Evolutionary conservation across 257 asterid genomes (phyloP), one percentile per base, ranked within the genome.

Genomic region (Fraxinus excelsior): DNA sequence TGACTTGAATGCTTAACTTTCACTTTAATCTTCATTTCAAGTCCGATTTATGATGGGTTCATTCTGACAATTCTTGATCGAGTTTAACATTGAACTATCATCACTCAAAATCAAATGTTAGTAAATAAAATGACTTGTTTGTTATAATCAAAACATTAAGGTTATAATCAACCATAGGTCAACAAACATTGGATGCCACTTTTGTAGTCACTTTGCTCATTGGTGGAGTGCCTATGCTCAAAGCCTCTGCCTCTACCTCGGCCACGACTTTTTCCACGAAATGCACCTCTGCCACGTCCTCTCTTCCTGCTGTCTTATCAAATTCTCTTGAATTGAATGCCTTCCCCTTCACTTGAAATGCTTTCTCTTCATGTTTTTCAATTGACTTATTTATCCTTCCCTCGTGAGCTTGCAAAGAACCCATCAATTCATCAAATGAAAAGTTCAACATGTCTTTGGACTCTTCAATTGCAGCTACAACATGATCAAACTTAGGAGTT

Each of bases 361-460:
- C 44, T 2, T 65, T 75, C 18, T 75, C 65, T 26, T 65, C 66
- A 35, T 9, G 7, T 25, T 37, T 35, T 40, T 66, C 73, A 13
- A 12, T 7, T 28, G 5, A 26, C 31, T 46, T 76, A 3, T n/a
- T 29, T 9, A 76, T 4, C 31, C 74, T 26, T 23, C 28, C 56
- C 11, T 69, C 71, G 37, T 70, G 80, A 49, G 58, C 44, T 70
- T 68, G 75, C 70, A 51, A 70, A 23, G 51, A 77, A 21, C 76
- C 72, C 76, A 77, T 77, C 19, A 77, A 16, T 25, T 70, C 49
- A 77, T 70, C 76, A 38, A 77, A 77, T 10, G 71, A 34, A 71
- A 37, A 37, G 18, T 12, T 31, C 1, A 25, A 26, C 13, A 77
- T 25, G 31, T 70, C 72, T 31, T 58, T 56, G 16, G 53, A 67